A percentile compares a stretch with the other conserved stretches of the same genome.
Evolutionary conservation across 108 stramenopile species (phyloP).

Genomic region (Skeletonema costatum): DNA sequence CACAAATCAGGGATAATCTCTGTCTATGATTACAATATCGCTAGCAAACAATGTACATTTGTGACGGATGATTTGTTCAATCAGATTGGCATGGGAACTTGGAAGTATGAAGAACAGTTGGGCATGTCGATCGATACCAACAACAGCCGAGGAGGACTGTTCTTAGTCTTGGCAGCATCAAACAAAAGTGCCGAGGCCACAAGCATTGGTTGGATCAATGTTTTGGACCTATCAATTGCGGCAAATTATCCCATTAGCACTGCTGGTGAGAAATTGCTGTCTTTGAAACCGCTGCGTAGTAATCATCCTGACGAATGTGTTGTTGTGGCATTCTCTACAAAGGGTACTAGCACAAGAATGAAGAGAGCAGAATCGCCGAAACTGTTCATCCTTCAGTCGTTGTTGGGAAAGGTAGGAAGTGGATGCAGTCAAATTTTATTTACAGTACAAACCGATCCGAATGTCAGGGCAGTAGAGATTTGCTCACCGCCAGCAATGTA

Average conservation of each 20-base stretch:
- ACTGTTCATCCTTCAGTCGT: slow-evolving; percentile 23
- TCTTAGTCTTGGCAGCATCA: slow-evolving; percentile 17
- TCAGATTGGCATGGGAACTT: slow-evolving; percentile 1
- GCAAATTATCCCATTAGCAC: not conserved
- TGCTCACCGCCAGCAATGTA: not conserved
- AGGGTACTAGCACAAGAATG: not conserved
- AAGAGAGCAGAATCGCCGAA: slow-evolving; percentile 5
- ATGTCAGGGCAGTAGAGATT: not conserved
- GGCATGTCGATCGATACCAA: slow-evolving; percentile 15
- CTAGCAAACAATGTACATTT: slow-evolving; percentile 17
- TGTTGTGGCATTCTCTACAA: slow-evolving; percentile 26
- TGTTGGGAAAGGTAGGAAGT: slow-evolving; percentile 11
- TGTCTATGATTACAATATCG: slow-evolving; percentile 50
- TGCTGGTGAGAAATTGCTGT: slow-evolving; percentile 1
- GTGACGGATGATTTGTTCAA: slow-evolving; percentile 31
- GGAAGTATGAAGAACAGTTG: slow-evolving; percentile 6
- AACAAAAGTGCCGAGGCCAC: not conserved
- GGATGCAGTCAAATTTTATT: slow-evolving; percentile 24
- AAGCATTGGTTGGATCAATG: slow-evolving; percentile 31
- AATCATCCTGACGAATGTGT: slow-evolving; percentile 13
- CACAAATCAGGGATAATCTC: slow-evolving; percentile 24
- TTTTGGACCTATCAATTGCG: slow-evolving; percentile 13
- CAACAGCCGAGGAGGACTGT: slow-evolving; percentile 21
- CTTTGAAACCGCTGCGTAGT: slow-evolving; percentile 13
- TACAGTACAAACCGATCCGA: slow-evolving; percentile 10